Percentiles rank a stretch among this genome's conserved stretches.
Evolutionary conservation across 23 red algal genomes (phyloP).

Genomic region (Cyanidiococcus yangmingshanensis): DNA sequence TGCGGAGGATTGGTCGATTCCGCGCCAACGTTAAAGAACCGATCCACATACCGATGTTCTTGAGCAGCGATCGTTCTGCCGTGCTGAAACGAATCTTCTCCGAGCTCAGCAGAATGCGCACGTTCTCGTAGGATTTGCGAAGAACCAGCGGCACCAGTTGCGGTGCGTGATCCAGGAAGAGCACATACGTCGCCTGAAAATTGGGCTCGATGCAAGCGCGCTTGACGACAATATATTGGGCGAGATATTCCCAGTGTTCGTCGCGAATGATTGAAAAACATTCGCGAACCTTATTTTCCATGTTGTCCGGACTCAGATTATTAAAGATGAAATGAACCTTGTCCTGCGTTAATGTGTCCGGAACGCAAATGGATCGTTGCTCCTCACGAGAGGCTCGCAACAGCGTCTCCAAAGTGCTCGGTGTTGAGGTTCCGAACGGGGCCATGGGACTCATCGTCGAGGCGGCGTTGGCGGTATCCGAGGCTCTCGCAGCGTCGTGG

Average conservation of each 20-base stretch:
- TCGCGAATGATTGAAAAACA: conserved; percentile 37
- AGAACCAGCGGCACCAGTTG: conserved; percentile 48
- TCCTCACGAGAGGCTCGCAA: not conserved
- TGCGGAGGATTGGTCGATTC: conserved; percentile 68
- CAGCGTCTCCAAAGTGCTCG: conserved; percentile 11
- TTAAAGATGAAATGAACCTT: conserved; percentile 98
- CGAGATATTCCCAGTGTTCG: conserved; percentile 44
- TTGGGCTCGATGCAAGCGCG: conserved; percentile 81
- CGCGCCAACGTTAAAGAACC: conserved; percentile 65
- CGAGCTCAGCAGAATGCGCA: conserved; percentile 53
- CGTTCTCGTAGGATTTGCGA: conserved; percentile 59
- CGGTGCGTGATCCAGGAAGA: conserved; percentile 44
- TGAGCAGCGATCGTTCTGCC: conserved; percentile 61
- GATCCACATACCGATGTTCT: conserved; percentile 95
- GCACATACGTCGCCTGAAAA: conserved; percentile 72
- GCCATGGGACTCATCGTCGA: not conserved
- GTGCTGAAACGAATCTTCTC: conserved; percentile 48
- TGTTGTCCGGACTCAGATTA: conserved; percentile 55
- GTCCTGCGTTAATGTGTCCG: conserved; percentile 61
- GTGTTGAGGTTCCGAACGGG: conserved; percentile 1
- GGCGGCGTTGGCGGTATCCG: not conserved
- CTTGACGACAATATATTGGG: conserved; percentile 92
- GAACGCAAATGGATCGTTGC: conserved; percentile 17
- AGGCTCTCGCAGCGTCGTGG: not conserved
- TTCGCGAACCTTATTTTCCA: conserved; percentile 82